Evolutionary conservation across 2,329 filamentous ascomycete genomes (phyloP).

Genomic region (Helminthosporium solani): DNA sequence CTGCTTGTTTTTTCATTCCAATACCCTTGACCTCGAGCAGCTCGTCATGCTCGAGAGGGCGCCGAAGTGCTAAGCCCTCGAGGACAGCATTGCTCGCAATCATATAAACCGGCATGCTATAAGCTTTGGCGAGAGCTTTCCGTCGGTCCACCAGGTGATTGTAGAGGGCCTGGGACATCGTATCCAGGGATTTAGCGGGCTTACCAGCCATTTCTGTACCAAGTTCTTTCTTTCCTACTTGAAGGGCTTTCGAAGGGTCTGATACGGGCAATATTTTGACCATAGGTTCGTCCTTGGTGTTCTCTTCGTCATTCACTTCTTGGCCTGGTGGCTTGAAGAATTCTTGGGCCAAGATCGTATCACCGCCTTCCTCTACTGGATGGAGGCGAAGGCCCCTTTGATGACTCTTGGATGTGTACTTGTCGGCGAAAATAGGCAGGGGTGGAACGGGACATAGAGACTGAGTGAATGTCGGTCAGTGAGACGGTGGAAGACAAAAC

Average conservation of each 20-base stretch:
- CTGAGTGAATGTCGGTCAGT: conserved; percentile 43
- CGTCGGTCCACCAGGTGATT: conserved; percentile 20
- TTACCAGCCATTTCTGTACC: neutral
- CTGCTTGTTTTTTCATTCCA: conserved; percentile 15
- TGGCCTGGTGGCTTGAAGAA: conserved; percentile 18
- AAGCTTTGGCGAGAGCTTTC: conserved; percentile 14
- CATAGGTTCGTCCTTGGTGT: neutral
- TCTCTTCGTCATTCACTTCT: neutral
- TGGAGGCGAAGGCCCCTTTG: conserved; percentile 22
- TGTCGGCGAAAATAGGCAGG: conserved; percentile 29
- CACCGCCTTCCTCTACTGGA: conserved; percentile 16
- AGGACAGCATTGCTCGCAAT: conserved; percentile 29
- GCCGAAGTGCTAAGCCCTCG: conserved; percentile 21
- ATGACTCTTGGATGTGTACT: conserved; percentile 17
- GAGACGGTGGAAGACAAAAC: too few species aligned
- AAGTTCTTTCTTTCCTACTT: conserved; percentile 2
- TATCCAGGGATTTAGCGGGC: conserved; percentile 12
- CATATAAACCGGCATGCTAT: conserved; percentile 9
- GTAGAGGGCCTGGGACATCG: conserved; percentile 19
- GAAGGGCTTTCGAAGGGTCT: neutral
- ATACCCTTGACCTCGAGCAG: conserved; percentile 30
- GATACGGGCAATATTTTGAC: neutral
- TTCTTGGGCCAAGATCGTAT: conserved; percentile 14
- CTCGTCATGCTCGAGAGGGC: conserved; percentile 18
- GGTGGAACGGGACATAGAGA: conserved; percentile 49